phyloP scores from a whole-genome alignment of 345 rosid genomes.

The Salix viminalis region DNA sequence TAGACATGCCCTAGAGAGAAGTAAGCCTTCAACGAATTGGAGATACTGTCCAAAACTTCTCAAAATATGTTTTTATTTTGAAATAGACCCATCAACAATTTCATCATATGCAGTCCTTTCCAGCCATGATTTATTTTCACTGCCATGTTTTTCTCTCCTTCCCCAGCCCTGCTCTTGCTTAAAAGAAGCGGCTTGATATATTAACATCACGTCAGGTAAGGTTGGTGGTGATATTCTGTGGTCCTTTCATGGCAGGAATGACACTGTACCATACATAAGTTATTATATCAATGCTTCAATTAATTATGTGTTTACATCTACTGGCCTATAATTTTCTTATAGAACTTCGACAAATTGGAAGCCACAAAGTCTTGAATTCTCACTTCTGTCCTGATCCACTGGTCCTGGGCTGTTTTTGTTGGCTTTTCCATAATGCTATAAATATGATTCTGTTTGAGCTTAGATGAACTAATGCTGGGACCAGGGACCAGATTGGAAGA shows the following conservation, averaged over 20 bases:
- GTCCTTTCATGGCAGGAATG: slow-evolving; percentile 28
- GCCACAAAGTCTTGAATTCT: slow-evolving; percentile 4
- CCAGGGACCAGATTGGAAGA: not conserved
- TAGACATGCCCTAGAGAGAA: slow-evolving; percentile 23
- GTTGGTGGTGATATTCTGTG: slow-evolving; percentile 20
- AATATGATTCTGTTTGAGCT: not conserved
- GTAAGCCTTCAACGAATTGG: slow-evolving; percentile 38
- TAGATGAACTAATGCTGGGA: not conserved
- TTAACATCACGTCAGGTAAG: slow-evolving; percentile 13
- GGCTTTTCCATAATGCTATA: not conserved
- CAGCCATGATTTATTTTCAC: not conserved
- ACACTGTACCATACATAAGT: slow-evolving; percentile 27
- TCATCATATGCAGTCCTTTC: not conserved
- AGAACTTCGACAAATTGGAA: slow-evolving; percentile 9
- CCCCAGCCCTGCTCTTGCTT: slow-evolving; percentile 16
- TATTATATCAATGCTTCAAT: too few species aligned
- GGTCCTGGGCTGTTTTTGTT: not conserved
- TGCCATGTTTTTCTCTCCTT: not conserved
- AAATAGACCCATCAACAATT: slow-evolving; percentile 36
- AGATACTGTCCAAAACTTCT: slow-evolving; percentile 33
- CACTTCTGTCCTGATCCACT: not conserved
- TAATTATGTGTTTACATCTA: not conserved
- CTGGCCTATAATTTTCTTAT: too few species aligned
- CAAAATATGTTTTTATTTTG: slow-evolving; percentile 14
- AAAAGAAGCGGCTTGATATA: slow-evolving; percentile 2